Evolutionary conservation across 352 stramenopile species (phyloP).

Genomic region (Saprolegnia parasitica): DNA sequence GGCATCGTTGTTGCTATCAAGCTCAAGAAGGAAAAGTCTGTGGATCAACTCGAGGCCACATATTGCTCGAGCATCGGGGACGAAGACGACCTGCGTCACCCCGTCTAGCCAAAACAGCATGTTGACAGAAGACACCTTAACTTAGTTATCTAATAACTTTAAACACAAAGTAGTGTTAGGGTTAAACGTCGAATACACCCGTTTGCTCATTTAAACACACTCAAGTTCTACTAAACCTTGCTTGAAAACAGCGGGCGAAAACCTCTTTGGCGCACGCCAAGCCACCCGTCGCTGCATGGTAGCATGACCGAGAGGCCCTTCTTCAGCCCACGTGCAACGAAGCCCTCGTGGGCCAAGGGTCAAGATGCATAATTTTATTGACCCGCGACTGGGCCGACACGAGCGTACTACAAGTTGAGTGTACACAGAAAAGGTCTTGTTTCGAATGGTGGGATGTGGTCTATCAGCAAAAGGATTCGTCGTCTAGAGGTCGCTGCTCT

Average conservation of each 20-base stretch:
- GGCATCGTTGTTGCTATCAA: neutral
- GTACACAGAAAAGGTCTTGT: too few relatives aligned
- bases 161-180: too few relatives aligned
- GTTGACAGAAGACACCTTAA: neutral
- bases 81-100: neutral
- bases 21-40: neutral
- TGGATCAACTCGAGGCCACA: neutral
- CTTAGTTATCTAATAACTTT: too few relatives aligned
- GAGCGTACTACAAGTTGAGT: too few relatives aligned
- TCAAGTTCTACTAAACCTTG: too few relatives aligned
- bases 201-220: too few relatives aligned
- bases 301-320: neutral
- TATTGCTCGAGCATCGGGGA: neutral
- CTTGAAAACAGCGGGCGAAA: too few relatives aligned
- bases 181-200: too few relatives aligned
- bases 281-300: neutral
- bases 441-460: neutral
- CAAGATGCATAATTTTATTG: neutral
- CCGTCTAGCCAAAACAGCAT: neutral
- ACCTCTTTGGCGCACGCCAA: too few relatives aligned
- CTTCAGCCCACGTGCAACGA: neutral
- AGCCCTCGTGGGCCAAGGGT: neutral
- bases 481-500: neutral
- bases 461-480: neutral
- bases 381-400: too few relatives aligned